Conservation (phyloP, 345 rosid genomes). For the Dimocarpus longan region DNA sequence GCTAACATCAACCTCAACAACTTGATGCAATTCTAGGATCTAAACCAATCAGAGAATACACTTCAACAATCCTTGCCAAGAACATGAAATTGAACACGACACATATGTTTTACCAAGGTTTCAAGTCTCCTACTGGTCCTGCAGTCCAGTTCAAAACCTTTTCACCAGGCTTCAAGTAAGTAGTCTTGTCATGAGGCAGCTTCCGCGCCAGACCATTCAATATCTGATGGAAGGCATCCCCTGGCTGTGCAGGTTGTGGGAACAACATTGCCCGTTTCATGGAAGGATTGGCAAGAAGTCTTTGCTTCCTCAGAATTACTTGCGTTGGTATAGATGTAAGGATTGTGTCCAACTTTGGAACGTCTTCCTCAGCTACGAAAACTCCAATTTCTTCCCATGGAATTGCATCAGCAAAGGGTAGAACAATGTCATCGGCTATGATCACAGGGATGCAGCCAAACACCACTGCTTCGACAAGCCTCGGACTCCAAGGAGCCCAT, state of each 20-base stretch:
- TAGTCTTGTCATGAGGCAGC: constrained; percentile 63
- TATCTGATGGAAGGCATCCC: constrained; percentile 97
- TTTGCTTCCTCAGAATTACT: constrained; percentile 82
- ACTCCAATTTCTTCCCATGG: constrained; percentile 99
- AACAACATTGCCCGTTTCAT: constrained; percentile 94
- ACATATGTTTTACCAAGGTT: constrained; percentile 67
- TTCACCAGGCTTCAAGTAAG: constrained; percentile 58
- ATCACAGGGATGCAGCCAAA: constrained; percentile 98
- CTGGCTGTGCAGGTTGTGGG: constrained; percentile 90
- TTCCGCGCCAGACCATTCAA: constrained; percentile 87
- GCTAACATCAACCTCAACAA: background rate
- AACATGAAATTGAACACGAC: background rate
- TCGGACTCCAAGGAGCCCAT: constrained; percentile 99
- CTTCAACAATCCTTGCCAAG: background rate
- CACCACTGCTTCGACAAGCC: constrained; percentile 97
- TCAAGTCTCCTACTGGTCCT: constrained; percentile 79
- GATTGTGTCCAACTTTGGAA: constrained; percentile 75
- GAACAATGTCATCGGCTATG: constrained; percentile 91
- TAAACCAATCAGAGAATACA: constrained; percentile 1
- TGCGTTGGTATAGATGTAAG: constrained; percentile 77
- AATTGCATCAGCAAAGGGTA: constrained; percentile 96
- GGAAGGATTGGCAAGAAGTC: constrained; percentile 91
- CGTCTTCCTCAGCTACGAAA: constrained; percentile 85
- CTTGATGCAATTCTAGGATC: constrained; percentile 5
- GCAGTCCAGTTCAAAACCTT: constrained; percentile 84